Base-by-base conservation (phyloP, 164 flowering plant genomes). In the Platanus orientalis region DNA sequence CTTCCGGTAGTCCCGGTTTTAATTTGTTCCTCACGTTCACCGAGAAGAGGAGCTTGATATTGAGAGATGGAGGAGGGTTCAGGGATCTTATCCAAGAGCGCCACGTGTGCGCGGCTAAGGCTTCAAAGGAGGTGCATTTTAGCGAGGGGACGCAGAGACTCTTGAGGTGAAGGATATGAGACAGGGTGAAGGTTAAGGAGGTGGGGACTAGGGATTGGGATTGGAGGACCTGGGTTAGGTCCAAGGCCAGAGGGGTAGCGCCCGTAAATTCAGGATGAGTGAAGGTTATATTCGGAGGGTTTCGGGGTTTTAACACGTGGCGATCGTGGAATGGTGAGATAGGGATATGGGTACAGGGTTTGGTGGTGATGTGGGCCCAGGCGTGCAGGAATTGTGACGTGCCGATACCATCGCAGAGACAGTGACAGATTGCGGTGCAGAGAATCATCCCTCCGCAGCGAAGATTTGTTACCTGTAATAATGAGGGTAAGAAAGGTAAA, bases 51-150 rank as follows among this genome's bases (percentile, higher is more conserved):
- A 93, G 96, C 70, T 90, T 93, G 20, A 84, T 85, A 2, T 42
- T 49, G 24, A 70, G 68, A 1, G 73, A 63, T 0, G 76, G 71
- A 1, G 82, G 70, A 24, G 78, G 72, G 53, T 67, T 77, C 19
- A 93, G 76, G 0, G 97, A 68, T 29, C 72, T 65, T 28, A 80
- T 86, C 98, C 98, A 93, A 2, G 80, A 74, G 2, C 88, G 88
- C 98, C 98, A 93, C 64, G 91, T 84, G 80, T 93, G 98, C 1
- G 89, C 60, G 0, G 98, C 97, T 0, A 93, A 75, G 19, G 81
- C 84, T 65, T 93, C 98, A 57, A 93, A 93, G 42, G 92, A 73
- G 68, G 97, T 90, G 84, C 94, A 87, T 73, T 88, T 88, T 25
- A 82, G 72, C 11, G 86, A 82, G 19, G 92, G 91, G 0, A 63